A percentile compares a stretch with the other conserved stretches of the same genome.
Evolutionary conservation across 139 green algal species (phyloP).

Genomic region (Mesotaenium endlicherianum): DNA sequence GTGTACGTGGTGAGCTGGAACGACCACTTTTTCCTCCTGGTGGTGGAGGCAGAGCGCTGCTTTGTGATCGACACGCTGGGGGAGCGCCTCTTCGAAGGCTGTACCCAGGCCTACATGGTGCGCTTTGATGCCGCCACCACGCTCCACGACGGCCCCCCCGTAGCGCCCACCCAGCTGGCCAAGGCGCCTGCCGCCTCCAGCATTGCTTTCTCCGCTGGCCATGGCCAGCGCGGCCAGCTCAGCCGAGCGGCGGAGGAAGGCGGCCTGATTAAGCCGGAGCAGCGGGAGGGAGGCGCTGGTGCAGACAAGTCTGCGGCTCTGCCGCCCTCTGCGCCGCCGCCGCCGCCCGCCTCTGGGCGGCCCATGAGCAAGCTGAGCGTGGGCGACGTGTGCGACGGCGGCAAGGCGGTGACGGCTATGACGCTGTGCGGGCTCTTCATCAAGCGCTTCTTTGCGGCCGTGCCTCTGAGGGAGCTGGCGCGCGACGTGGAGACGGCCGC

Average conservation of each 20-base stretch:
- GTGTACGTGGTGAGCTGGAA: conserved; percentile 53
- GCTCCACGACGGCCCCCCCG: neutral
- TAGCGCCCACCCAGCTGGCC: neutral
- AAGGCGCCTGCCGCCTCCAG: neutral
- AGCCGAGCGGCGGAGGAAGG: neutral
- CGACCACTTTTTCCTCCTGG: conserved; percentile 51
- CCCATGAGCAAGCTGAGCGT: neutral
- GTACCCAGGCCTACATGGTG: conserved; percentile 39
- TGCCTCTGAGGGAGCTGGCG: conserved; percentile 34
- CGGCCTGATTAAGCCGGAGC: neutral
- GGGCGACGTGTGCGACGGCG: neutral
- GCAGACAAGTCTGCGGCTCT: neutral
- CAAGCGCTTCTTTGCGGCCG: conserved; percentile 41
- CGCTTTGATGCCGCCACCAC: conserved; percentile 16
- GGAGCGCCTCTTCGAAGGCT: conserved; percentile 46
- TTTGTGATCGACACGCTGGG: conserved; percentile 50
- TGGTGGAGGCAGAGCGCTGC: conserved; percentile 22
- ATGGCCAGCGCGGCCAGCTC: neutral
- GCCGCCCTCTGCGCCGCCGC: neutral
- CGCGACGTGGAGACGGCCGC: conserved; percentile 11
- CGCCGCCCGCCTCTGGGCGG: neutral
- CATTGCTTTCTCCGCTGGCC: neutral
- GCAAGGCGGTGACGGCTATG: conserved; percentile 2
- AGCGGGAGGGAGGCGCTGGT: neutral
- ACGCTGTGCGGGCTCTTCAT: conserved; percentile 25